Conservation (phyloP, 441 rosid genomes). For the Erodium texanum region DNA sequence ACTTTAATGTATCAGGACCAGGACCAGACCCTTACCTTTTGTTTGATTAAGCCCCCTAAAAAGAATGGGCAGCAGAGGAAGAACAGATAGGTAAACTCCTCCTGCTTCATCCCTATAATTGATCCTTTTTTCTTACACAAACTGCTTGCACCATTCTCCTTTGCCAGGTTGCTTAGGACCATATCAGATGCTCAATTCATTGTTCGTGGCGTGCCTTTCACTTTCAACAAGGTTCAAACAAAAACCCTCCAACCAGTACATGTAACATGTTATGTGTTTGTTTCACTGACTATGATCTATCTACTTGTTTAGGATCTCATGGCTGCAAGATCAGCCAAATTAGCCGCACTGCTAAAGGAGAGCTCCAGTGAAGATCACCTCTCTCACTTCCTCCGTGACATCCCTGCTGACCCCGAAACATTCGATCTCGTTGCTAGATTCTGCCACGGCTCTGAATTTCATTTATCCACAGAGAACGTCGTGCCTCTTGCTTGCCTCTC, state of each 20-base stretch:
- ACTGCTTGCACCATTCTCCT: background rate
- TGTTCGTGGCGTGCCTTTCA: constrained; percentile 33
- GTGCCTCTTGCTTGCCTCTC: constrained; percentile 54
- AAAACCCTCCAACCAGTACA: background rate
- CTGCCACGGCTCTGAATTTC: constrained; percentile 54
- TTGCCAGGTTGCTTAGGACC: constrained; percentile 38
- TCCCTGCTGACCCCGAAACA: constrained; percentile 42
- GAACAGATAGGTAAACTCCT: constrained; percentile 20
- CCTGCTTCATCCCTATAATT: background rate
- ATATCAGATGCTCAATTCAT: constrained; percentile 31
- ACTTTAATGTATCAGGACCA: too few species aligned
- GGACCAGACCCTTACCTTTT: background rate
- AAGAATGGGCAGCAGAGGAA: constrained; percentile 29
- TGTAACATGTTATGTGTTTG: too few species aligned
- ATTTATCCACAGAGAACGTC: constrained; percentile 48
- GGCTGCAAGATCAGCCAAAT: constrained; percentile 56
- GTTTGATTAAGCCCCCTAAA: background rate
- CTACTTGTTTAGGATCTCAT: constrained; percentile 37
- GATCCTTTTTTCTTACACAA: background rate
- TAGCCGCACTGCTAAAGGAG: constrained; percentile 35
- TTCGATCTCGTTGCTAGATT: constrained; percentile 55
- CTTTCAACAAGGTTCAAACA: constrained; percentile 40
- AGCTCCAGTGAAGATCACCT: constrained; percentile 25
- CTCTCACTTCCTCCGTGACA: constrained; percentile 33
- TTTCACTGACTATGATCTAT: background rate